Percentiles rank a stretch among this genome's conserved stretches.
Conservation (phyloP, 805 yeast species). For the Sugiyamaella valdiviana region DNA sequence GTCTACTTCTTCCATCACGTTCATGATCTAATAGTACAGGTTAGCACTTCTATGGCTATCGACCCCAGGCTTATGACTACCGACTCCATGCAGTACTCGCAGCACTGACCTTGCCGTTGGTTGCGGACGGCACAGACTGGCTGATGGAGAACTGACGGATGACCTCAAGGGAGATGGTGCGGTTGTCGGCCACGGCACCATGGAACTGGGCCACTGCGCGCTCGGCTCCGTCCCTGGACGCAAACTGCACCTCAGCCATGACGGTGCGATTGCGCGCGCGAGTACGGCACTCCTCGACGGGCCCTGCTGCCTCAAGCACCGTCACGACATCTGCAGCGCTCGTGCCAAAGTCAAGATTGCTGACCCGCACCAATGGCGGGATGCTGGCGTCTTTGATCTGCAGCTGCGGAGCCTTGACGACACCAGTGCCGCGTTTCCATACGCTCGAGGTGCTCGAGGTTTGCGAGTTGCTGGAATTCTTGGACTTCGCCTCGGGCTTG, state of each 20-base stretch:
- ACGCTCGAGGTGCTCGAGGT: background rate
- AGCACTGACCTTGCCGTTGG: background rate
- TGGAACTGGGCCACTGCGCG: conserved; percentile 33
- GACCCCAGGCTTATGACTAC: background rate
- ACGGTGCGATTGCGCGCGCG: conserved; percentile 13
- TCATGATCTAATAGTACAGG: too few relatives aligned
- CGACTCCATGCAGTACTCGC: background rate
- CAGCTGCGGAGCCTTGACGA: background rate
- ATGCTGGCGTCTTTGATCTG: conserved; percentile 17
- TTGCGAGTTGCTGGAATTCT: background rate
- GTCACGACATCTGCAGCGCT: conserved; percentile 27
- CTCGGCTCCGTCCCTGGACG: conserved; percentile 26
- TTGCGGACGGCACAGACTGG: background rate
- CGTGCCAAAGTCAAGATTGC: conserved; percentile 31
- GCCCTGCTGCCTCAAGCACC: conserved; percentile 24
- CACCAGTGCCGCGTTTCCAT: background rate
- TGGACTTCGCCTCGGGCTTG: background rate
- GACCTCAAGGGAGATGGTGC: conserved; percentile 34
- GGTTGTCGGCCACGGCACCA: conserved; percentile 45
- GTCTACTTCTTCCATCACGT: too few relatives aligned
- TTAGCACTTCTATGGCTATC: too few relatives aligned
- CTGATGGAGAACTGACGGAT: conserved; percentile 18
- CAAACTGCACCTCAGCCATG: conserved; percentile 26
- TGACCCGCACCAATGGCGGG: conserved; percentile 26
- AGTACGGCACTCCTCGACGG: conserved; percentile 20